Base-by-base conservation (phyloP, 192 early-diverging fungal genomes). In the Phycomyces blakesleeanus region DNA sequence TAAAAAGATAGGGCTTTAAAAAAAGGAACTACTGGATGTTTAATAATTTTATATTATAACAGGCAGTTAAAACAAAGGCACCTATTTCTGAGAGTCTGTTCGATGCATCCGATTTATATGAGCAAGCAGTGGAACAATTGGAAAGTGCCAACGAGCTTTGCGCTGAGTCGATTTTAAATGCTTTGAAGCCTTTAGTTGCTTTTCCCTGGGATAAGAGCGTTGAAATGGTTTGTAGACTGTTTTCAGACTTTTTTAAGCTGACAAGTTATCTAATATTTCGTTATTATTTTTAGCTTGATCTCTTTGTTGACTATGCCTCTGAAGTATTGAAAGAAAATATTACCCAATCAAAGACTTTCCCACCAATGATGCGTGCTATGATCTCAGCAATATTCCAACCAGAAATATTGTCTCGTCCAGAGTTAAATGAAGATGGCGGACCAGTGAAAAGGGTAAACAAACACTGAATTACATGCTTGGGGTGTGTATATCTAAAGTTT, bases 401-500 rank as follows among this genome's bases (percentile, higher is more conserved):
- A 38, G 21, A 53, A 4, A 18, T 73, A 39, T 49, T 73, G 53
- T 24, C 55, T 12, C 21, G 27, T 0, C 55, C 59, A 2, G 65
- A 67, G 7, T 29, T 73, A 1, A 73, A 73, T 62, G 22, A 52
- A 38, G 59, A 73, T 20, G 65, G 63, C 25, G 71, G 71, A 16
- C 71, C 64, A 5, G 57, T 73, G 39, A 73, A 73, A 47, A 73
- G 67, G 56, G 71, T 73, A 39, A 18, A 49, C 10, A 44, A 26
- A 16, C 7, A 12, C 8, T 57, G 5, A 6, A 20, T 7, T 12
- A 57, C 9, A 2, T 40, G 37, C 20, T 39, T 57, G 5, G 37
- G n/a, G 27, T 40, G n/a, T 20, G 5, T 14, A 14, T 9, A 4
- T 22, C 34, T 21, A 10, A 0, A 1, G 22, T 38, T 21, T 40